Percentiles rank a stretch among this genome's conserved stretches.
Conservation (phyloP, 108 stramenopile species). For the Nitzschia putrida region DNA sequence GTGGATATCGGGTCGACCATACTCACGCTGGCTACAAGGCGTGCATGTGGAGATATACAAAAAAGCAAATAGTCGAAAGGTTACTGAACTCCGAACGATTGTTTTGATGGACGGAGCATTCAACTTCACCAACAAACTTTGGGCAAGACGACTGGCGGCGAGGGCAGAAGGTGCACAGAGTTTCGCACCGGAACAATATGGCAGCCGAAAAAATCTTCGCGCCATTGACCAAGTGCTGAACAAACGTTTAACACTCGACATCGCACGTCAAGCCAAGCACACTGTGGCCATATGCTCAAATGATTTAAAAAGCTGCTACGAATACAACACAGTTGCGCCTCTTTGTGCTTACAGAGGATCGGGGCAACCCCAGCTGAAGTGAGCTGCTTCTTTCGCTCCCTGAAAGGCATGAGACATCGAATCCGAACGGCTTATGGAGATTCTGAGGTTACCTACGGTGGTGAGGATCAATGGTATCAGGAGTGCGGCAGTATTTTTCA, state of each 20-base stretch:
- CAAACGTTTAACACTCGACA: not conserved
- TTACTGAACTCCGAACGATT: conserved; percentile 5
- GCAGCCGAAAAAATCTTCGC: not conserved
- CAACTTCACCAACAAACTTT: conserved; percentile 15
- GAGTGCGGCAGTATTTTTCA: not conserved
- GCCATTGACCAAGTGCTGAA: not conserved
- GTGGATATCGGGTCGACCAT: not conserved
- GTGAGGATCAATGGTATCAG: not conserved
- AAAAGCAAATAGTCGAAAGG: not conserved
- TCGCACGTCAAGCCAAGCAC: not conserved
- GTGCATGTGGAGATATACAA: not conserved
- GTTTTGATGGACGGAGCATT: conserved; percentile 19
- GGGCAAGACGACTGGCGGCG: conserved; percentile 7
- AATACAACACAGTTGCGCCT: too few relatives aligned
- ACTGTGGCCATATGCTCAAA: not conserved
- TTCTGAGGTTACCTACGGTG: not conserved
- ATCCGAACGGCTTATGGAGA: not conserved
- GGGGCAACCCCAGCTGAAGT: not conserved
- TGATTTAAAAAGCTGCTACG: not conserved
- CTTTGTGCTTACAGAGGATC: conserved; percentile 1
- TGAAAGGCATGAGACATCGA: not conserved
- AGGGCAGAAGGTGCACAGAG: not conserved
- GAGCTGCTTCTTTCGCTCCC: not conserved
- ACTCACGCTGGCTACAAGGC: not conserved
- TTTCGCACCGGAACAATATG: not conserved